Evolutionary conservation across 352 stramenopile species (phyloP), one percentile per base, ranked within the genome.

Genomic region (Discostella stelligera): DNA sequence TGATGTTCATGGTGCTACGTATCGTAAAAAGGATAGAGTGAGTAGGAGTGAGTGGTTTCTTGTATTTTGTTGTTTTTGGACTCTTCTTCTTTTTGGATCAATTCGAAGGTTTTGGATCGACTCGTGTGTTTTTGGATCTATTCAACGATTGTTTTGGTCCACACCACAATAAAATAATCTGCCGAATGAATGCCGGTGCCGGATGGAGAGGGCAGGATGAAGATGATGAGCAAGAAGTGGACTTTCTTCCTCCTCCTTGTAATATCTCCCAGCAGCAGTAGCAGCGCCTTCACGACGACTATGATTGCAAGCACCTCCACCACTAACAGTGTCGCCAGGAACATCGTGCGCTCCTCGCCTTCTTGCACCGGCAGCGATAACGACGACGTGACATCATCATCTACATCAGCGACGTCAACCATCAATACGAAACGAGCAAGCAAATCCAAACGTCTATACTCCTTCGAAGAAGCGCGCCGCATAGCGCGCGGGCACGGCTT

Each of bases 401-500:
- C 74, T 6, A 76, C 66, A 69, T 73, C 71, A 11, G 13, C 37
- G 37, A 44, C 37, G 37, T 14, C 37, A 44, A 44, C 27, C 27
- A 32, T 32, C 27, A 32, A 44, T 10, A 44, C 37, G 37, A 44
- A 44, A 44, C 2, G 37, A 44, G 11, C 37, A 44, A 44, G 11
- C 37, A 44, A 44, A 14, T 44, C 37, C 37, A 44, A 44, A 44
- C 37, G 37, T 44, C 44, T 90, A 10, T 89, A 83, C 58, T 72
- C 82, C 0, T 90, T 88, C 58, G 25, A 53, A 10, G 82, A 90
- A 71, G 84, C 84, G 44, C 62, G 84, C 23, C 68, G 66, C 20
- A 89, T 89, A 16, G 82, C 84, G 50, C 49, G 84, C 21, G 67
- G 66, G 0, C 77, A 90, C 66, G 84, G 84, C 20, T 90, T 90